phyloP scores from a whole-genome alignment of 495 filamentous ascomycete genomes.

The Cairneyella variabilis region DNA sequence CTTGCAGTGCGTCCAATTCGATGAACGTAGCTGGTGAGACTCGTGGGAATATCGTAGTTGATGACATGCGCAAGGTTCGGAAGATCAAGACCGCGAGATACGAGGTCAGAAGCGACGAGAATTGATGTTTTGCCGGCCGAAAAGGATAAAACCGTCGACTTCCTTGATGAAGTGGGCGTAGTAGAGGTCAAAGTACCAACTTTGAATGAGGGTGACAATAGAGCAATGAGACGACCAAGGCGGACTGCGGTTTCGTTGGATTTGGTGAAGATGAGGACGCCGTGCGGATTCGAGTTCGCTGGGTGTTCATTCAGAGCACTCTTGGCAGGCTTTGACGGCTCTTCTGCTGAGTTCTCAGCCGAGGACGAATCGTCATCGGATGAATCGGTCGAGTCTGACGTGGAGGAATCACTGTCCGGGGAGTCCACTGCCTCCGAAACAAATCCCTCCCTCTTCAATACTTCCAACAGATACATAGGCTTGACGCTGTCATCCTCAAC shows the following conservation, averaged over 20 bases:
- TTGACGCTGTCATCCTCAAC: conserved; percentile 75
- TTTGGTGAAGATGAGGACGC: conserved; percentile 80
- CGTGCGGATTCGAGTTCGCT: conserved; percentile 23
- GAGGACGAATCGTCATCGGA: conserved; percentile 27
- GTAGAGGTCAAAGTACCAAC: conserved; percentile 74
- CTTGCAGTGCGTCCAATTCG: conserved; percentile 88
- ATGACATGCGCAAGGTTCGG: conserved; percentile 75
- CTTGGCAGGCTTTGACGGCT: background rate
- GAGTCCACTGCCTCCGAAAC: conserved; percentile 32
- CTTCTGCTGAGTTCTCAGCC: conserved; percentile 19
- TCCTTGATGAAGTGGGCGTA: conserved; percentile 58
- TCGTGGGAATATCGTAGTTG: conserved; percentile 89
- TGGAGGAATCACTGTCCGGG: conserved; percentile 25
- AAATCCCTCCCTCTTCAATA: conserved; percentile 44
- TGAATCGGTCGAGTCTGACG: conserved; percentile 24
- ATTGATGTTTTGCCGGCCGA: conserved; percentile 58
- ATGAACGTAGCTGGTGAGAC: conserved; percentile 81
- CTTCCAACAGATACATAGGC: conserved; percentile 71
- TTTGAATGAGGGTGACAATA: conserved; percentile 55
- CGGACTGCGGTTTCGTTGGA: conserved; percentile 81
- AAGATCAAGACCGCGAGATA: conserved; percentile 89
- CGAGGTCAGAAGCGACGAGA: conserved; percentile 86
- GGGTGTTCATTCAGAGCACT: background rate
- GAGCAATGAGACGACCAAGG: conserved; percentile 69
- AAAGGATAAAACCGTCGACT: conserved; percentile 59